Conservation (phyloP, 768 basidiomycete species). For the Amanita phalloides region DNA sequence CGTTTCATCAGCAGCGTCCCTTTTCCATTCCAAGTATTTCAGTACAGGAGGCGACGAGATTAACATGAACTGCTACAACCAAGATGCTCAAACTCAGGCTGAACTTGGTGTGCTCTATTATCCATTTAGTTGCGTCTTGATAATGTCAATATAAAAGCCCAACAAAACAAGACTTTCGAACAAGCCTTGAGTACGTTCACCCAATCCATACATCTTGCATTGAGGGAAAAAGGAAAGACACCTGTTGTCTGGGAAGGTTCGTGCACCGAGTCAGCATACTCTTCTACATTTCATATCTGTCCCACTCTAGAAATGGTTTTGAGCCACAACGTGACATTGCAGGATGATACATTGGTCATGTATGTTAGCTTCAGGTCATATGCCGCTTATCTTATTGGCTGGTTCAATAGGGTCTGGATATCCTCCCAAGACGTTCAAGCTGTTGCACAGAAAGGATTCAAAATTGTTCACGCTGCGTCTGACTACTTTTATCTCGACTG, state of each 20-base stretch:
- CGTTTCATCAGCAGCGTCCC: slow-evolving; percentile 36
- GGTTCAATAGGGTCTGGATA: slow-evolving; percentile 44
- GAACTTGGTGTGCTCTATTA: slow-evolving; percentile 29
- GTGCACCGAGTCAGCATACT: slow-evolving; percentile 3
- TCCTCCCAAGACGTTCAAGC: slow-evolving; percentile 45
- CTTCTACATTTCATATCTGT: slow-evolving; percentile 10
- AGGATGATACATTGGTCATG: slow-evolving; percentile 45
- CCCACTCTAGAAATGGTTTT: slow-evolving; percentile 56
- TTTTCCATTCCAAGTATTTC: slow-evolving; percentile 49
- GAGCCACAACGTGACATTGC: slow-evolving; percentile 31
- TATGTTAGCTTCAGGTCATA: slow-evolving; percentile 19
- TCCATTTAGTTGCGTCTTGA: not conserved
- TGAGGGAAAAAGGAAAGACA: slow-evolving; percentile 49
- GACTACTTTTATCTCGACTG: slow-evolving; percentile 81
- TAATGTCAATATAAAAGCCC: slow-evolving; percentile 10
- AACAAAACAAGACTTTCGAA: slow-evolving; percentile 39
- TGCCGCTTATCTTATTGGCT: not conserved
- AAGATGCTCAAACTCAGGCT: slow-evolving; percentile 48
- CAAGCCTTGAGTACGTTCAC: slow-evolving; percentile 57
- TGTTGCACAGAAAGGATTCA: slow-evolving; percentile 48
- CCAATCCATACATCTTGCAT: slow-evolving; percentile 39
- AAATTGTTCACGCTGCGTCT: slow-evolving; percentile 58
- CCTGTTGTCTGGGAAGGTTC: slow-evolving; percentile 75
- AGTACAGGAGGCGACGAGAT: slow-evolving; percentile 81
- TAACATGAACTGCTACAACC: slow-evolving; percentile 51